Conservation (phyloP, 1,284 basidiomycete species). For the Pulveroboletus sp. region DNA sequence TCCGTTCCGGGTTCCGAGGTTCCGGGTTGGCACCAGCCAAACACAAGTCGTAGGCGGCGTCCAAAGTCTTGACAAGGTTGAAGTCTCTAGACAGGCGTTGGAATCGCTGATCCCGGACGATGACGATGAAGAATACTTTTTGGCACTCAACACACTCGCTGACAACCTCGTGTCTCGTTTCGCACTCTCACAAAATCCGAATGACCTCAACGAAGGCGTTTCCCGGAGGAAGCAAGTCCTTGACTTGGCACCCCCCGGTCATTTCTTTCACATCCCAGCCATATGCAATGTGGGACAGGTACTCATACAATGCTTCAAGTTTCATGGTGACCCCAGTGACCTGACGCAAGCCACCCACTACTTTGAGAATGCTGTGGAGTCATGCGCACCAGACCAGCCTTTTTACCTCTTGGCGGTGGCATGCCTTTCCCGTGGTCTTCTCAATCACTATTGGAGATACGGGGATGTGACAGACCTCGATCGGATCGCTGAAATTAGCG, state of each 20-base stretch:
- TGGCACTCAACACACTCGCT: constrained; percentile 10
- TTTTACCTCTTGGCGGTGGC: constrained; percentile 15
- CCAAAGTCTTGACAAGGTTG: too few species aligned
- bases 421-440: constrained; percentile 20
- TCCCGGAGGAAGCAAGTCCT: constrained; percentile 5
- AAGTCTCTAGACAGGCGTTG: too few species aligned
- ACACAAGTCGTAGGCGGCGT: neutral
- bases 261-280: constrained; percentile 8
- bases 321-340: constrained; percentile 13
- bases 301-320: constrained; percentile 21
- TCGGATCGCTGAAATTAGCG: constrained; percentile 13
- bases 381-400: constrained; percentile 11
- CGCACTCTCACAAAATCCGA: neutral
- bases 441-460: constrained; percentile 12
- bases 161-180: constrained; percentile 18
- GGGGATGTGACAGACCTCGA: constrained; percentile 24
- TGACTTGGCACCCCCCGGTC: constrained; percentile 5
- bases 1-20: too few species aligned
- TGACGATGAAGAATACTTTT: constrained; percentile 14
- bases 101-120: neutral
- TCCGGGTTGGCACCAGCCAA: constrained; percentile 2
- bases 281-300: constrained; percentile 9
- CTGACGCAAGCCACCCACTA: constrained; percentile 17
- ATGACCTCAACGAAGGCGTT: constrained; percentile 25
- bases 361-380: constrained; percentile 12